Base-by-base conservation (phyloP, 129 eudicot genomes). In the Artemisia annua region DNA sequence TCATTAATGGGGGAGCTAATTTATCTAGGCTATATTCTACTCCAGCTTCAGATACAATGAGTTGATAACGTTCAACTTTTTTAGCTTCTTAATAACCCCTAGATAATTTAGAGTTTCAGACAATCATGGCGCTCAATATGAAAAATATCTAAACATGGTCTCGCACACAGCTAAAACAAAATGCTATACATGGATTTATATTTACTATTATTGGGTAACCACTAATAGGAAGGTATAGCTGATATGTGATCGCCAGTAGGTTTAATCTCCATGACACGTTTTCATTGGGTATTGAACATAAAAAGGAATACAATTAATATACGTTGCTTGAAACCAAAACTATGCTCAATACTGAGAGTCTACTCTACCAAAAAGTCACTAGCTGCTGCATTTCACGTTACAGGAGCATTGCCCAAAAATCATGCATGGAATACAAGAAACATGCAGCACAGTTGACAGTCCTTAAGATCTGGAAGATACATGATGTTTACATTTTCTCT, bases 381-480 rank as follows among this genome's bases (percentile, higher is more conserved):
- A 32, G 52, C 53, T 14, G 48, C 20, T 28, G 52, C 56, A 63
- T 73, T 39, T 10, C 76, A 59, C 18, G 15, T 15, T 8, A 32
- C 63, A 69, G 32, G 10, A 69, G 18, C 66, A 56, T 39, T 43
- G 16, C 72, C 12, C 7, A 22, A 5, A 12, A 6, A 73, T 13
- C 50, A 58, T 72, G 50, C 48, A 72, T 12, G 11, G 5, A 16
- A 59, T 22, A 28, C 58, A 58, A 71, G 28, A 74, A 64, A 63
- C 68, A 18, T 46, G 17, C 24, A 52, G 26, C 57, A 65, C 55
- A 39, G n/a, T n/a, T n/a, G n/a, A n/a, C n/a, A n/a, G 17, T 52
- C 54, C 53, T 62, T 74, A 74, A 51, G 76, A 50, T 63, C 78
- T 62, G 62, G 71, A 51, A 63, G 22, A 63, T 50, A 46, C 44